Conservation (phyloP, 805 yeast genomes). For the Cyberlindnera samutprakarnensis region DNA sequence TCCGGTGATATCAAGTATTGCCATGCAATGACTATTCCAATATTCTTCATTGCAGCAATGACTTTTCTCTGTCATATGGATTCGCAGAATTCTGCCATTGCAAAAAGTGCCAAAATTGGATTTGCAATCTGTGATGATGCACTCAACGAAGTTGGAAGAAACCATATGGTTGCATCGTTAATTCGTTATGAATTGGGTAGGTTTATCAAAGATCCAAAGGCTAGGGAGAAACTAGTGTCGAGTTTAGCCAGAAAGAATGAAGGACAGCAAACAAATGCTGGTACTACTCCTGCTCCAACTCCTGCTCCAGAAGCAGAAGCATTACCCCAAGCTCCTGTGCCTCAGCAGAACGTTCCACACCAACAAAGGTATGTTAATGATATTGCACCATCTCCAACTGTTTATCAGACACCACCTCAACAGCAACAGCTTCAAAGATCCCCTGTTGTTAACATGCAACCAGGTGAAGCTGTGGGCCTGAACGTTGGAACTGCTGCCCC, state of each 20-base stretch:
- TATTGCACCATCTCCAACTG: neutral
- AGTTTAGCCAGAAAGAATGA: slow-evolving; percentile 12
- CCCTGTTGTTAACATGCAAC: no score
- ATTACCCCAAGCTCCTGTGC: no score
- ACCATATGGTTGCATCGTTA: slow-evolving; percentile 44
- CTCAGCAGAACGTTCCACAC: neutral
- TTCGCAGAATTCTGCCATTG: slow-evolving; percentile 27
- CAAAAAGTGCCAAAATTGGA: slow-evolving; percentile 29
- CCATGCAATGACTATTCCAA: slow-evolving; percentile 54
- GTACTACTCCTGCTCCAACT: slow-evolving; percentile 11
- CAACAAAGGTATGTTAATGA: neutral
- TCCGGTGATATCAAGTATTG: slow-evolving; percentile 41
- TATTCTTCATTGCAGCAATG: slow-evolving; percentile 54
- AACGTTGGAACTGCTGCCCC: no score
- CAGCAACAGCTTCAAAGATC: no score
- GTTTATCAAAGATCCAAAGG: slow-evolving; percentile 27
- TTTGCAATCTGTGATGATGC: slow-evolving; percentile 26
- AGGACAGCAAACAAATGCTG: slow-evolving; percentile 5
- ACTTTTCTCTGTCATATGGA: slow-evolving; percentile 67
- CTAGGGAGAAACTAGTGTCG: slow-evolving; percentile 16
- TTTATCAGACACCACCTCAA: neutral
- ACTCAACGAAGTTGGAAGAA: slow-evolving; percentile 35
- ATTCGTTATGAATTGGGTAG: slow-evolving; percentile 44
- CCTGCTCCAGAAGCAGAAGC: slow-evolving; percentile 6
- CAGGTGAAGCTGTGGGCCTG: no score